Conservation (phyloP, 1,284 basidiomycete genomes). For the Puccinia novopanici region DNA sequence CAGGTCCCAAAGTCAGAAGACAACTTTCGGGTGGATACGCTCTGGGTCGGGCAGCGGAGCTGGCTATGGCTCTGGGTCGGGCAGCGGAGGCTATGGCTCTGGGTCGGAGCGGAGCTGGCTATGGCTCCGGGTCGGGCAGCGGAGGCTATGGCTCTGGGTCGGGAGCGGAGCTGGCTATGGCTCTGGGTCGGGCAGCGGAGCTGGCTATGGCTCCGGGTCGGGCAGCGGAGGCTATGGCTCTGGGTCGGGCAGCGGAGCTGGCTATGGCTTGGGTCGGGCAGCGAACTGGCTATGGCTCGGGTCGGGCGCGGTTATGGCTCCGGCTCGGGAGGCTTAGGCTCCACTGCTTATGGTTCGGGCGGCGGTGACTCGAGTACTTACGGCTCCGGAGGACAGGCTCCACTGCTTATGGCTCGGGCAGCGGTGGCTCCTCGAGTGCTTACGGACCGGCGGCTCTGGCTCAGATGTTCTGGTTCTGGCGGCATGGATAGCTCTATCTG, state of each 20-base stretch:
- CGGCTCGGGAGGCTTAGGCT: not conserved
- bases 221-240: too few relatives aligned
- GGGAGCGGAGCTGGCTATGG: too few relatives aligned
- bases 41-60: not conserved
- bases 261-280: too few relatives aligned
- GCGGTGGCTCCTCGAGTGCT: too few relatives aligned
- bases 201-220: too few relatives aligned
- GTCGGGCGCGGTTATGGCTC: not conserved
- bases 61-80: too few relatives aligned
- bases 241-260: not conserved
- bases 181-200: too few relatives aligned
- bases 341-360: not conserved
- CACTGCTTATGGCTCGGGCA: not conserved
- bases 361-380: not conserved
- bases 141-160: too few relatives aligned
- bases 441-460: not conserved
- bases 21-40: not conserved
- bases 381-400: not conserved
- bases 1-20: constrained; percentile 24
- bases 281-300: not conserved
- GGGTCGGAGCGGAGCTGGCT: too few relatives aligned
- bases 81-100: too few relatives aligned
- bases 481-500: too few relatives aligned
- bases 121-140: too few relatives aligned
- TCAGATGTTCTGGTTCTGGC: not conserved